These are phyloP conservation scores for Fomitopsis pulvina DNA, from an alignment of 768 basidiomycete genomes.

Conservation along the genomic window DNA sequence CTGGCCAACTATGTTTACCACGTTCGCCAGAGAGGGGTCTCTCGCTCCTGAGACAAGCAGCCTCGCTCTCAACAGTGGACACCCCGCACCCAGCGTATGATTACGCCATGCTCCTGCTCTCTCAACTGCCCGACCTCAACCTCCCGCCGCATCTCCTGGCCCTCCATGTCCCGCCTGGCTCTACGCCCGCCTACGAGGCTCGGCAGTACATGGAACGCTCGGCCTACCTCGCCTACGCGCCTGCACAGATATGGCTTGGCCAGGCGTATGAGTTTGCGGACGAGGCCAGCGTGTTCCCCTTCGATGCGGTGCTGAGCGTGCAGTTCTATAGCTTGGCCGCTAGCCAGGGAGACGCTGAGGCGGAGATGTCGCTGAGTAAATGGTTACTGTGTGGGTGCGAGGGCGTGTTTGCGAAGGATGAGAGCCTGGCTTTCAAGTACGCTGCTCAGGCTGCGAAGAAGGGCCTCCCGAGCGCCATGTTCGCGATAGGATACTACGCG, in stretches of 20 bases:
- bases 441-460: conserved; percentile 81
- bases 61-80: conserved; percentile 64
- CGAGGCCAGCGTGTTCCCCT: conserved; percentile 59
- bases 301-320: conserved; percentile 84
- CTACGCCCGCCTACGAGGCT: conserved; percentile 51
- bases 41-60: conserved; percentile 71
- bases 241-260: conserved; percentile 90
- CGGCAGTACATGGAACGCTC: conserved; percentile 75
- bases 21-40: conserved; percentile 51
- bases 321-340: conserved; percentile 84
- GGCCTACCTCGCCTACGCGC: conserved; percentile 78
- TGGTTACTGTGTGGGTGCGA: conserved; percentile 93
- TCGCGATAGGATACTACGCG: conserved; percentile 93
- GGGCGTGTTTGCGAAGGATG: conserved; percentile 79
- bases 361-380: conserved; percentile 94
- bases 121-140: conserved; percentile 69
- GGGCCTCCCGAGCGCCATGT: conserved; percentile 77
- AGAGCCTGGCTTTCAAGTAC: conserved; percentile 78
- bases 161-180: conserved; percentile 47
- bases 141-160: conserved; percentile 45
- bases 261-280: conserved; percentile 89
- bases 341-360: conserved; percentile 84
- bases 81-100: conserved; percentile 86
- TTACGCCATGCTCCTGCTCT: conserved; percentile 79
- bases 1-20: conserved; percentile 75